Base-by-base conservation (phyloP, 495 filamentous ascomycete genomes). In the Trichoderma gamsii region DNA sequence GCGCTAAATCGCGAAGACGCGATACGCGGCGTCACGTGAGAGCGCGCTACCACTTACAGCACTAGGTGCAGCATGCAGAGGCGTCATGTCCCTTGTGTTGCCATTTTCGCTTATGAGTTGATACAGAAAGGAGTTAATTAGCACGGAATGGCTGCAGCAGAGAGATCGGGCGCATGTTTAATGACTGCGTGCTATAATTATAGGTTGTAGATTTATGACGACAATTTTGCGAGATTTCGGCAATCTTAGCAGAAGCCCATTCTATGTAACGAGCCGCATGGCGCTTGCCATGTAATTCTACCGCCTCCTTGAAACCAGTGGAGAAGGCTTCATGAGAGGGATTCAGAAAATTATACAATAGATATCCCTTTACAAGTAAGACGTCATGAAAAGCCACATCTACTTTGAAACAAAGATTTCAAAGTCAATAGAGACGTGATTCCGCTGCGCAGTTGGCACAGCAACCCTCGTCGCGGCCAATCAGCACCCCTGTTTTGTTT, bases 11-110 rank as follows among this genome's bases (percentile, higher is more conserved):
- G 8, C 8, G 21, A 27, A 65, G 63, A 65, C 63, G 63, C 63
- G 63, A 41, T 32, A 13, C 63, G 41, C 63, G 63, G 3, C 9
- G 41, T 65, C 63, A 65, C 63, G 63, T 65, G 63, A 44, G n/a
- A 12, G 13, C 63, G 63, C 41, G 29, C 29, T 29, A 29, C 29
- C 29, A 29, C 29, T 29, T 29, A 29, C 29, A 4, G 29, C 1
- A 29, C 29, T 1, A 29, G 29, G 2, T 38, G 35, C 35, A 38
- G 35, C 35, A 4, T 38, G 35, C 35, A 38, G 35, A 38, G 29
- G 29, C 29, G 29, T 38, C 8, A 4, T 7, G 35, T 38, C 35
- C 7, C 5, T 38, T 38, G 35, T 5, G 35, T 7, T 23, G n/a
- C 16, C n/a, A 2, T 11, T 11, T 25, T 18, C 21, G 49, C 49